Percentiles rank a stretch among this genome's conserved stretches.
phyloP scores from a whole-genome alignment of 441 rosid species.

The Jatropha multifida region DNA sequence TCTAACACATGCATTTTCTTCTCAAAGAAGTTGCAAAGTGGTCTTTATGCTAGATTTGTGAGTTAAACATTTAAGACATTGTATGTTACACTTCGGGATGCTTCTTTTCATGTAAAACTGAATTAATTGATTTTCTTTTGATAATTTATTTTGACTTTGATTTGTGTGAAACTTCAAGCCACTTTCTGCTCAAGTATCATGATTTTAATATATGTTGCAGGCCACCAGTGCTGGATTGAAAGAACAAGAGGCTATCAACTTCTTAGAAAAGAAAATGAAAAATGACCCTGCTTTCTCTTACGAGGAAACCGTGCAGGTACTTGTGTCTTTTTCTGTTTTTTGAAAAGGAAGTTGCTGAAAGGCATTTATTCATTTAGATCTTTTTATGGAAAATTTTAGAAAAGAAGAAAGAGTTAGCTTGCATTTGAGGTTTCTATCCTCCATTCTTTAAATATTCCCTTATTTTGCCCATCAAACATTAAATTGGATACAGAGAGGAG shows the following conservation, averaged over 20 bases:
- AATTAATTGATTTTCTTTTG: not conserved
- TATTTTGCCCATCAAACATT: not conserved
- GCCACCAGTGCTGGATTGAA: constrained; percentile 98
- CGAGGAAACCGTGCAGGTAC: constrained; percentile 92
- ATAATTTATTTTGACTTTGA: not conserved
- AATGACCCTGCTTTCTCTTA: constrained; percentile 79
- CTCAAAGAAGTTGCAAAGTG: not conserved
- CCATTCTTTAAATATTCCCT: not conserved
- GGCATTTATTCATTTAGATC: not conserved
- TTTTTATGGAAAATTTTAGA: not conserved
- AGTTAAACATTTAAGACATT: not conserved
- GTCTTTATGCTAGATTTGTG: not conserved
- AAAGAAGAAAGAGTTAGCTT: not conserved
- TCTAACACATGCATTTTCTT: not conserved
- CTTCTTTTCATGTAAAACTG: not conserved
- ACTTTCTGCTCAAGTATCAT: not conserved
- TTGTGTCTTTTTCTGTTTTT: constrained; percentile 24
- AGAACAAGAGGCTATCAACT: constrained; percentile 98
- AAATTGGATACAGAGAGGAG: constrained; percentile 4
- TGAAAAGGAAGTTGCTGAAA: not conserved
- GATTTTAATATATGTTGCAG: constrained; percentile 33
- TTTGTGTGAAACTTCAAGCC: not conserved
- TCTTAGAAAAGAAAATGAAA: constrained; percentile 98
- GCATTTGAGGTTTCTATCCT: not conserved
- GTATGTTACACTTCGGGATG: not conserved